Base-by-base conservation (phyloP, 352 stramenopile species). In the Pythium aristosporum region DNA sequence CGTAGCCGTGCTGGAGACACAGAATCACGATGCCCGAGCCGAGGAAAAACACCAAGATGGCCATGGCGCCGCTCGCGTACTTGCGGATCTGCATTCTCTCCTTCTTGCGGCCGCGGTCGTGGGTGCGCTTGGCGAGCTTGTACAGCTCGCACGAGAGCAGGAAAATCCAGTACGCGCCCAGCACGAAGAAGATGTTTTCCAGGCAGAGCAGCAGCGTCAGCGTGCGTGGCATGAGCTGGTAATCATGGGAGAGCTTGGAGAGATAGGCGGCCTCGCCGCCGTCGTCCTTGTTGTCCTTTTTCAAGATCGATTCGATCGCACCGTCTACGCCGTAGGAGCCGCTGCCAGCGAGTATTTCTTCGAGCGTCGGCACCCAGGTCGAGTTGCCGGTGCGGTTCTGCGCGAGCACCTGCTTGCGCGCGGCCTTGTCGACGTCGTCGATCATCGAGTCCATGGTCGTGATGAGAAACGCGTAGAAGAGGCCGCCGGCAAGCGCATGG, bases 131-230 rank as follows among this genome's bases (percentile, higher is more conserved):
- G 0, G 80, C 78, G 18, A 89, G 65, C 60, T 85, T 81, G 63
- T 85, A 89, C 3, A 89, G 57, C 36, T 89, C 80, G 10, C 64
- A 46, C 8, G 79, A 81, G 2, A 89, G 55, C 12, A 87, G 51
- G 43, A 85, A 79, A 51, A 89, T 82, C 80, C 80, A 89, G 65
- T 87, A 89, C 11, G 80, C 80, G 47, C 75, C 83, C 15, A 89
- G 62, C 23, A 89, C 63, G 59, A 87, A 84, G 37, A 85, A 82
- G 21, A 89, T 62, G 60, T 88, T 89, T 52, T 89, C 73, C 9
- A 77, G 55, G 34, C 87, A 50, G 18, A 89, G 65, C 21, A 88
- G 59, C 21, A 74, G 65, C 42, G 76, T 84, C 1, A 89, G 62
- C 39, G 64, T 63, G 20, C 68, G 76, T 11, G 68, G 74, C 25